These are phyloP conservation scores for Fusarium xyrophilum DNA, from an alignment of 2,329 filamentous ascomycete genomes.

Conservation along the genomic window DNA sequence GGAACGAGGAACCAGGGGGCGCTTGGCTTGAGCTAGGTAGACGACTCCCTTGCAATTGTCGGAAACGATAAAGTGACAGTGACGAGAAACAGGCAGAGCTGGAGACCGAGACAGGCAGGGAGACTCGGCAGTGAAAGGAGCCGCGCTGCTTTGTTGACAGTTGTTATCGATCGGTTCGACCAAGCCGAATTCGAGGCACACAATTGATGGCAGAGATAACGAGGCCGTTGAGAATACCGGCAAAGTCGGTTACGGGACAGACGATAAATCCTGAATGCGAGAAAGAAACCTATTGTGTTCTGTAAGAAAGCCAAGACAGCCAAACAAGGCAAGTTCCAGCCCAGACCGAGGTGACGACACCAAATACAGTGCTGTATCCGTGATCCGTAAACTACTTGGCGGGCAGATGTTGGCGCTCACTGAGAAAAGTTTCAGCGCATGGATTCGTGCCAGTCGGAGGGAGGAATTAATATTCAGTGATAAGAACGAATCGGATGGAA, in stretches of 20 bases:
- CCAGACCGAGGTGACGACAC: conserved; percentile 21
- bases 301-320: conserved; percentile 19
- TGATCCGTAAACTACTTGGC: conserved; percentile 13
- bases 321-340: conserved; percentile 23
- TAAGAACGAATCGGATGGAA: not conserved
- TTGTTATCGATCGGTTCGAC: conserved; percentile 13
- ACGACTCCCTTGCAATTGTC: conserved; percentile 14
- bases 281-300: not conserved
- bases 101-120: conserved; percentile 16
- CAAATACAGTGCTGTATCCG: conserved; percentile 4
- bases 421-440: not conserved
- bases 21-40: conserved; percentile 22
- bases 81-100: conserved; percentile 19
- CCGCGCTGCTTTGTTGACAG: conserved; percentile 16
- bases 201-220: conserved; percentile 1
- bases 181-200: not conserved
- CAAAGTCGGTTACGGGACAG: not conserved
- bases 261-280: conserved; percentile 10
- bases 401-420: conserved; percentile 2
- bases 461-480: not conserved
- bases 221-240: conserved; percentile 14
- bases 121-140: conserved; percentile 13
- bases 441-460: not conserved
- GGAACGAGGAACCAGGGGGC: conserved; percentile 27
- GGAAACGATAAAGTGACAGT: conserved; percentile 19